Conservation (phyloP, 257 asterid genomes). For the Ballota nigra region DNA sequence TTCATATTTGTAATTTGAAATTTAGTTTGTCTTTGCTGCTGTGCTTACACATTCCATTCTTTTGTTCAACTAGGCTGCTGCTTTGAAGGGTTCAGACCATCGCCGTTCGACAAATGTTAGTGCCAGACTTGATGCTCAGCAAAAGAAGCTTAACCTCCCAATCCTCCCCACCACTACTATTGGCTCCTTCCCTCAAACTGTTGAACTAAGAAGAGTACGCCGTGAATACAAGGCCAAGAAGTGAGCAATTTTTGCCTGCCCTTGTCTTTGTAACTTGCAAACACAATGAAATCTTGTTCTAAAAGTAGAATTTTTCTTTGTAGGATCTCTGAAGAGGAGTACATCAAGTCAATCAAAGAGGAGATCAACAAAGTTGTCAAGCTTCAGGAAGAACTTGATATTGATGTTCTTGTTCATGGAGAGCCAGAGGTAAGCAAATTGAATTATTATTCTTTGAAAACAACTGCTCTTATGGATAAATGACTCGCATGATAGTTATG, state of each 20-base stretch:
- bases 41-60: slow-evolving; percentile 16
- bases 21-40: background rate
- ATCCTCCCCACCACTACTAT: slow-evolving; percentile 96
- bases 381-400: slow-evolving; percentile 98
- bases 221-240: slow-evolving; percentile 97
- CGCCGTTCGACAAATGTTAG: slow-evolving; percentile 95
- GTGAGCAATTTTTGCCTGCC: slow-evolving; percentile 37
- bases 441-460: background rate
- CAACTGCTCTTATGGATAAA: background rate
- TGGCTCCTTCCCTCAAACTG: slow-evolving; percentile 97
- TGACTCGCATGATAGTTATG: background rate
- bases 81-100: slow-evolving; percentile 90
- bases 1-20: background rate
- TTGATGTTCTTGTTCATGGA: slow-evolving; percentile 98
- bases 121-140: slow-evolving; percentile 95
- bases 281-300: background rate
- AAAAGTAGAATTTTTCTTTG: slow-evolving; percentile 13
- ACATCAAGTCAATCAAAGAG: slow-evolving; percentile 70
- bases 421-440: slow-evolving; percentile 86
- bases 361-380: slow-evolving; percentile 92
- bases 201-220: slow-evolving; percentile 91
- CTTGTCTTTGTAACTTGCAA: background rate
- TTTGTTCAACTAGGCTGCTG: slow-evolving; percentile 55
- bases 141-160: slow-evolving; percentile 96
- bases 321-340: slow-evolving; percentile 92